Conservation (phyloP, 2,329 filamentous ascomycete species). For the Shiraia sp. region DNA sequence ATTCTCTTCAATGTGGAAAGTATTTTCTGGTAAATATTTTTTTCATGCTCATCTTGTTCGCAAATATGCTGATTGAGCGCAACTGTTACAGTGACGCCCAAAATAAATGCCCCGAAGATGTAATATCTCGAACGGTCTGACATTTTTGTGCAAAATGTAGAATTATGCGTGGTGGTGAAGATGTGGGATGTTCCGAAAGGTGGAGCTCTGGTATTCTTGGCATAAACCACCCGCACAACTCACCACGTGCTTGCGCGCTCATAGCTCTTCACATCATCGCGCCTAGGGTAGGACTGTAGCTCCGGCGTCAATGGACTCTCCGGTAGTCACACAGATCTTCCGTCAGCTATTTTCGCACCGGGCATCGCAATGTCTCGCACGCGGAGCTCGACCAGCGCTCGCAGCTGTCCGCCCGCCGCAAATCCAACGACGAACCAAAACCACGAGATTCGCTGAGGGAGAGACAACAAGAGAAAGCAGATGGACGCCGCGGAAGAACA, state of each 20-base stretch:
- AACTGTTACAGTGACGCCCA: conserved; percentile 71
- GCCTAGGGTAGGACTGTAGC: conserved; percentile 9
- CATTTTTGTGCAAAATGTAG: conserved; percentile 25
- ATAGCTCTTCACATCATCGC: conserved; percentile 18
- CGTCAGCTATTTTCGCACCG: conserved; percentile 81
- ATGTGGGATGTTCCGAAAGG: conserved; percentile 8
- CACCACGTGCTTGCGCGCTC: conserved; percentile 28
- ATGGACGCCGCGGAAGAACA: conserved; percentile 83
- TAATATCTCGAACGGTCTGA: conserved; percentile 56
- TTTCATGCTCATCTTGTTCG: conserved; percentile 25
- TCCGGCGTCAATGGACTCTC: conserved; percentile 74
- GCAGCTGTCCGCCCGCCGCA: conserved; percentile 44
- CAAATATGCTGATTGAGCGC: conserved; percentile 18
- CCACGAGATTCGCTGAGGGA: conserved; percentile 31
- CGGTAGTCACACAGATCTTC: conserved; percentile 76
- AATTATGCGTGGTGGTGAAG: neutral
- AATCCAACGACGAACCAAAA: conserved; percentile 35
- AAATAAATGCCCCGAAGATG: conserved; percentile 72
- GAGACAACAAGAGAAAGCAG: conserved; percentile 63
- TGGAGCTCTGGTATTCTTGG: conserved; percentile 37
- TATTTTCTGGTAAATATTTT: conserved; percentile 24
- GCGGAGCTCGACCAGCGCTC: conserved; percentile 42
- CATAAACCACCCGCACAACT: conserved; percentile 23
- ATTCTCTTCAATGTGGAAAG: conserved; percentile 27
- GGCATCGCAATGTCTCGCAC: conserved; percentile 58